These are phyloP conservation scores for Tolypocladium pustulatum DNA, from an alignment of 2,329 filamentous ascomycete species.

Conservation along the genomic window DNA sequence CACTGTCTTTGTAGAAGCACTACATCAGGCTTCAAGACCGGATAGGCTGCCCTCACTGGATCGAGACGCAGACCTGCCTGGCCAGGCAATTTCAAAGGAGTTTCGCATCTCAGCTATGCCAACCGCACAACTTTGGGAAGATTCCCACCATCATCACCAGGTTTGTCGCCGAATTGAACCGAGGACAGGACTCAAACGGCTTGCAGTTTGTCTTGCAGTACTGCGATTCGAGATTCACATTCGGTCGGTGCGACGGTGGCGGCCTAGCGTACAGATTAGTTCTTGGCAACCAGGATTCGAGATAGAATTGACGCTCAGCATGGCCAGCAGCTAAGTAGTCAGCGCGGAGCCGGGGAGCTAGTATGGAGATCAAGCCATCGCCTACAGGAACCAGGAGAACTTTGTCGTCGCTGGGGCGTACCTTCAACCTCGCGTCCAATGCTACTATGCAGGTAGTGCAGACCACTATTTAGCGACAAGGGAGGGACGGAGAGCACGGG, in stretches of 20 bases:
- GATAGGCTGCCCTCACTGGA: neutral
- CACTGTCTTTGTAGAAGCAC: neutral
- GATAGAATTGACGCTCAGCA: neutral
- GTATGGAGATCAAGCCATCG: neutral
- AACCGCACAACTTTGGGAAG: neutral
- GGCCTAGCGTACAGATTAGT: neutral
- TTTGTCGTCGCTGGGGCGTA: neutral
- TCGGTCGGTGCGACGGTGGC: neutral
- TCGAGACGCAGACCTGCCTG: neutral
- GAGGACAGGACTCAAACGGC: neutral
- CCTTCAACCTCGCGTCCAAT: neutral
- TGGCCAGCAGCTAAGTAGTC: neutral
- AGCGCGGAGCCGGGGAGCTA: neutral
- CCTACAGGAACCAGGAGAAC: neutral
- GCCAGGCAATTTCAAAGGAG: neutral
- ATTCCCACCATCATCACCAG: neutral
- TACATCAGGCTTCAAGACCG: neutral
- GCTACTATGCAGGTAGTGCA: neutral
- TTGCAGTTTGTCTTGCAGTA: neutral
- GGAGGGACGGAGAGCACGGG: neutral
- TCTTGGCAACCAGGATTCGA: neutral
- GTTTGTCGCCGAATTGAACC: neutral
- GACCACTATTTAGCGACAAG: neutral
- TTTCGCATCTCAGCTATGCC: neutral
- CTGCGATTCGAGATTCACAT: neutral